These are phyloP conservation scores for Solanum acaule DNA, from an alignment of 257 asterid species.

Conservation along the genomic window DNA sequence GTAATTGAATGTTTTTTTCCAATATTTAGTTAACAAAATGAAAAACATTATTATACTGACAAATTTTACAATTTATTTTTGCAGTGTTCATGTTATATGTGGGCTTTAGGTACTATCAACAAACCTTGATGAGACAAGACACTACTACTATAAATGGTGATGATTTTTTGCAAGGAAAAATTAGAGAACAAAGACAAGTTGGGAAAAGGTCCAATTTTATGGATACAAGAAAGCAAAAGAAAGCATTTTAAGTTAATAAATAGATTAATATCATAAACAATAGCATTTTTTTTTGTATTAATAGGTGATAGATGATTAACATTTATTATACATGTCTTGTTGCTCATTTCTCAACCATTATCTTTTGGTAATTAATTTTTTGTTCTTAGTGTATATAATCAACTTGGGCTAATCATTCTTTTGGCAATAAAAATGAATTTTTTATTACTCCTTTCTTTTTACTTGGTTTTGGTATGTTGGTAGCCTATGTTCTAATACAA, in stretches of 20 bases:
- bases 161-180: background rate
- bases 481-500: background rate
- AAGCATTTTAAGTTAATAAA: constrained; percentile 15
- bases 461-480: background rate
- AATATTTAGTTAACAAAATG: background rate
- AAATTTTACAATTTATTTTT: background rate
- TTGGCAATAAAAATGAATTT: background rate
- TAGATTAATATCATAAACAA: background rate
- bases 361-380: background rate
- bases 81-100: constrained; percentile 88
- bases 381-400: background rate
- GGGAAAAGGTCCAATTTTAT: constrained; percentile 15
- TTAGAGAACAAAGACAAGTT: constrained; percentile 1
- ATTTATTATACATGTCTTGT: no score
- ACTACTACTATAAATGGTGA: background rate
- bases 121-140: constrained; percentile 26
- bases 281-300: no score
- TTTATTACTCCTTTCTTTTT: background rate
- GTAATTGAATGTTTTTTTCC: background rate
- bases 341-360: background rate
- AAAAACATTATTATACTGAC: background rate
- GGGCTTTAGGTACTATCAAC: constrained; percentile 71
- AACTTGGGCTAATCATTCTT: background rate
- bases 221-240: constrained; percentile 37
- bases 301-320: background rate